Evolutionary conservation across 2,329 filamentous ascomycete species (phyloP).

Genomic region (Fusarium paranaense): DNA sequence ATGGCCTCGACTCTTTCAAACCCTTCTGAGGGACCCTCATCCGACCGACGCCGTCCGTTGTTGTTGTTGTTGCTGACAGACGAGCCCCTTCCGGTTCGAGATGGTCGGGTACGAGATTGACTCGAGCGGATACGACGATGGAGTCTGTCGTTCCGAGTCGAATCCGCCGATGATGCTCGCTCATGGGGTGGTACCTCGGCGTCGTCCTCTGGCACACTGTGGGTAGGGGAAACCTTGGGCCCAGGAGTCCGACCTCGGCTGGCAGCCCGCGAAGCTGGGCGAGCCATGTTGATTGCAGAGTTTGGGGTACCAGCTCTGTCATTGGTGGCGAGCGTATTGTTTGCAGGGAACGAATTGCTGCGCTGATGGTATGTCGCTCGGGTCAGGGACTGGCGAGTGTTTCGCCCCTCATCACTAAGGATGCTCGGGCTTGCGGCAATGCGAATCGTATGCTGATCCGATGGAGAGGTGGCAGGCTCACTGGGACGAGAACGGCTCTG

Average conservation of each 20-base stretch:
- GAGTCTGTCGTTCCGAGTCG: slow-evolving; percentile 22
- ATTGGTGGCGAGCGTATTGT: neutral
- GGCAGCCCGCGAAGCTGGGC: slow-evolving; percentile 11
- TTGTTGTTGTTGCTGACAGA: neutral
- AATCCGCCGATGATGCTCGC: slow-evolving; percentile 23
- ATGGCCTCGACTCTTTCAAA: slow-evolving; percentile 25
- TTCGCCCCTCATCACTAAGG: neutral
- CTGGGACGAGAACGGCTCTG: neutral
- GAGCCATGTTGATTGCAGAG: neutral
- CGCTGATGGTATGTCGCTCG: slow-evolving; percentile 11
- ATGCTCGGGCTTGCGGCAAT: slow-evolving; percentile 31
- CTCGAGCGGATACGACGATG: slow-evolving; percentile 3
- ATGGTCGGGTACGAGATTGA: neutral
- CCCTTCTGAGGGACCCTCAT: neutral
- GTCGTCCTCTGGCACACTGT: neutral
- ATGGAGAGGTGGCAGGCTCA: neutral
- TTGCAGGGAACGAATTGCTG: slow-evolving; percentile 14
- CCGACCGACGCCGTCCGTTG: neutral
- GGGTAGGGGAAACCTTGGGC: neutral
- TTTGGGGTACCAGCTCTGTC: neutral
- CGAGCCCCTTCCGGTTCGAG: neutral
- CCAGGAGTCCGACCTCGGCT: slow-evolving; percentile 29
- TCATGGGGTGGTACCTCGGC: neutral
- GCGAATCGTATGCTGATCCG: slow-evolving; percentile 9
- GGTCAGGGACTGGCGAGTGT: neutral